Percentiles rank a stretch among this genome's conserved stretches.
Evolutionary conservation across 768 basidiomycete genomes (phyloP).

Genomic region (Fibroporia radiculosa): DNA sequence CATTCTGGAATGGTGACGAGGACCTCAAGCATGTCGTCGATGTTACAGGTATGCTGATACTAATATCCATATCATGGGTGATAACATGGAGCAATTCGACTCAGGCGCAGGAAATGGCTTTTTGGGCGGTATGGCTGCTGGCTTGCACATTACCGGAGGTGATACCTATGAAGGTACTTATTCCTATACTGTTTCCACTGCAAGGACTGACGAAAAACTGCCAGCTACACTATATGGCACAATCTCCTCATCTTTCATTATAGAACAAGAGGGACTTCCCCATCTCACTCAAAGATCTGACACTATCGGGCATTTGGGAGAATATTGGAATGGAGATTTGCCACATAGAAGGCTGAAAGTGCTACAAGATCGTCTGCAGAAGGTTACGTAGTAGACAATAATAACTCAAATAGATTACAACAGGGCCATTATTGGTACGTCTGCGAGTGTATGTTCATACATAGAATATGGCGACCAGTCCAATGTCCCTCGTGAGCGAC

Average conservation of each 20-base stretch:
- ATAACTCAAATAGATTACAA: slow-evolving; percentile 19
- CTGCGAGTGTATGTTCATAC: slow-evolving; percentile 13
- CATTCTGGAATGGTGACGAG: slow-evolving; percentile 53
- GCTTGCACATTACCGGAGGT: slow-evolving; percentile 44
- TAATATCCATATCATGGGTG: too few species aligned
- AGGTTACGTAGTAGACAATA: slow-evolving; percentile 14
- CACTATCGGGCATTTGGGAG: slow-evolving; percentile 16
- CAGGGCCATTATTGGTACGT: slow-evolving; percentile 4
- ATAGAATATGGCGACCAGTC: slow-evolving; percentile 12
- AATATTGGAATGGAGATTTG: slow-evolving; percentile 66
- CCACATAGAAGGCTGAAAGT: slow-evolving; percentile 50
- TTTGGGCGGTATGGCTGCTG: slow-evolving; percentile 77
- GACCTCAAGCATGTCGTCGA: slow-evolving; percentile 54
- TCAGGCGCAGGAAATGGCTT: slow-evolving; percentile 89
- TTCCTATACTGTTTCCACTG: not conserved
- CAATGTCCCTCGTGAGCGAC: slow-evolving; percentile 7
- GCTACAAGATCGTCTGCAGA: slow-evolving; percentile 17
- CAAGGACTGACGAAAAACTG: slow-evolving; percentile 5
- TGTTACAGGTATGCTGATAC: slow-evolving; percentile 62
- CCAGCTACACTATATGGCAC: slow-evolving; percentile 67
- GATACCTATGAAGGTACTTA: slow-evolving; percentile 61
- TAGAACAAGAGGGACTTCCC: slow-evolving; percentile 80
- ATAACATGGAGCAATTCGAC: slow-evolving; percentile 8
- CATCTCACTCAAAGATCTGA: slow-evolving; percentile 26
- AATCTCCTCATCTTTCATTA: slow-evolving; percentile 73